Base-by-base conservation (phyloP, 768 basidiomycete species). In the Phanerodontia chrysosporium region DNA sequence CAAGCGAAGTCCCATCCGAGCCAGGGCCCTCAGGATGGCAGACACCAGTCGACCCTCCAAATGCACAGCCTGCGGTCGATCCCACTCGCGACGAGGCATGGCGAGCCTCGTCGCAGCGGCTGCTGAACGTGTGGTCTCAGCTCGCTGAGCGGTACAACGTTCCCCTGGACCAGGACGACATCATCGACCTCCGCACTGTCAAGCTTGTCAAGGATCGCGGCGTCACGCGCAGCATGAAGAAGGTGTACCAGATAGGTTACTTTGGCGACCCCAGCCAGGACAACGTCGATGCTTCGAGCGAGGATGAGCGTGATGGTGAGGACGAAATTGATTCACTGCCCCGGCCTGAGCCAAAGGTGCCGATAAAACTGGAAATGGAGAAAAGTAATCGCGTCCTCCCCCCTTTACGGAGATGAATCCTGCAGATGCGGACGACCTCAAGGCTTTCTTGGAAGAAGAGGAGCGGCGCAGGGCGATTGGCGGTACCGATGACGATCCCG, bases 151-250 rank as follows among this genome's bases (percentile, higher is more conserved):
- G 87, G 25, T 87, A 91, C 67, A 78, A 80, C 32, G 78, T 82
- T 52, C 78, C 79, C 45, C 73, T 90, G 39, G 87, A 89, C 63
- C 85, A 92, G 66, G 90, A 92, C 70, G 90, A 93, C 69, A 85
- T 92, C 48, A 76, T 92, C 30, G 86, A 92, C 66, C 73, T 93
- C 2, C 73, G 76, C 56, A 84, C 82, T 12, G 80, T 78, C 12
- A 70, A 80, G 60, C 76, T 92, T 44, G 74, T 89, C 58, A 83
- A 82, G 65, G 87, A 92, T 69, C 81, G 87, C 59, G 90, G 90
- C 1, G 79, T 89, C 3, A 73, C 89, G 44, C 80, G 82, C 48
- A 64, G 66, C 16, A 71, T 76, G 16, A 66, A 72, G 24, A 70
- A 70, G 51, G 75, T 72, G 35, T 78, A 76, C 62, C 69, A 76